Evolutionary conservation across 495 filamentous ascomycete genomes (phyloP), one percentile per base, ranked within the genome.

Genomic region (Oleoguttula mirabilis): DNA sequence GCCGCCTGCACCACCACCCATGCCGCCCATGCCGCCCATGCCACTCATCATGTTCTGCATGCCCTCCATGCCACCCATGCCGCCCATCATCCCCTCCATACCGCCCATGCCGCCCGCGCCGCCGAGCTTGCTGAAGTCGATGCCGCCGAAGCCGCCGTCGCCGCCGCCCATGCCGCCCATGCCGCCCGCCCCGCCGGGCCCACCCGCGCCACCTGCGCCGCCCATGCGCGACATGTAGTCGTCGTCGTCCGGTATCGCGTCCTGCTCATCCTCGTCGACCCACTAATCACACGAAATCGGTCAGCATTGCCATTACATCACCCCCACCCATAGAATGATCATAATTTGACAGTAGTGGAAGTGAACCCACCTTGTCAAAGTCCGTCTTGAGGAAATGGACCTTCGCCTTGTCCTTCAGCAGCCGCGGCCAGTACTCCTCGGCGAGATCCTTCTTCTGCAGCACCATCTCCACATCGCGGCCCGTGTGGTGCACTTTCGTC

Each of bases 221-320:
- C 72, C 79, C 60, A 88, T 77, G 61, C 72, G 69, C 59, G 67
- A 69, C 54, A 72, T 72, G 50, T 72, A 73, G 52, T 63, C 62
- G 59, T 93, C 85, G 23, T 94, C 86, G 27, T 94, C 88, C 17
- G 71, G 65, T 14, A 67, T 79, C 55, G 80, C 85, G 55, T 95
- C 82, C 68, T 98, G 90, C 73, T 98, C 90, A 62, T 98, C 90
- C 76, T 96, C 90, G 61, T 96, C 92, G 52, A 98, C 87, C 92
- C 92, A 98, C 86, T 85, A 47, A n/a, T n/a, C n/a, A n/a, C n/a
- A n/a, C n/a, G n/a, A n/a, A n/a, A n/a, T n/a, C n/a, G n/a, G n/a
- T n/a, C n/a, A n/a, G n/a, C n/a, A n/a, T n/a, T n/a, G n/a, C n/a
- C n/a, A n/a, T n/a, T n/a, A n/a, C n/a, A n/a, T n/a, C n/a, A n/a